phyloP scores from a whole-genome alignment of 305 asterid species.

The Solanum hybrid region DNA sequence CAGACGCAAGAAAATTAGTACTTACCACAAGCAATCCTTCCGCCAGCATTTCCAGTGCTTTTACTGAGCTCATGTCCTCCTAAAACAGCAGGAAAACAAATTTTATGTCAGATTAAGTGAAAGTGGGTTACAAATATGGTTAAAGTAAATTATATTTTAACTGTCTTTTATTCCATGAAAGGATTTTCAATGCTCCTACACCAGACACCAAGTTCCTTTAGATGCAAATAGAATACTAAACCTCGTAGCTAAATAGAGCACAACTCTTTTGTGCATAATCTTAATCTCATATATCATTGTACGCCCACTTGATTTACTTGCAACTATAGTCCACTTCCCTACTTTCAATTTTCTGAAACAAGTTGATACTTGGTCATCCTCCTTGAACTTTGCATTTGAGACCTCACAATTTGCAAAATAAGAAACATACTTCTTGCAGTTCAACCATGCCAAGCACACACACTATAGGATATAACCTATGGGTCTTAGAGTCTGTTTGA shows the following conservation, averaged over 20 bases:
- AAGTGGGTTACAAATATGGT: background rate
- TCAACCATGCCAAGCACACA: background rate
- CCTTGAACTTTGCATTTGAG: background rate
- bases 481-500: background rate
- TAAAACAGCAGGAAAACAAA: constrained; percentile 21
- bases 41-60: constrained; percentile 95
- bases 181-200: background rate
- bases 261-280: background rate
- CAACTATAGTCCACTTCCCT: background rate
- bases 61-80: constrained; percentile 98
- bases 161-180: background rate
- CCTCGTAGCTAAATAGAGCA: background rate
- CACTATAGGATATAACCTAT: background rate
- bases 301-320: background rate
- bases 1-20: background rate
- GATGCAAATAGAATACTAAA: background rate
- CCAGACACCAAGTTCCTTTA: background rate
- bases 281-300: background rate
- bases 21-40: constrained; percentile 93
- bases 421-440: background rate
- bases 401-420: background rate
- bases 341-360: background rate
- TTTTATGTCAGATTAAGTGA: background rate
- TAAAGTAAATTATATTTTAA: background rate
- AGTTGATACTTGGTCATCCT: background rate